Evolutionary conservation across 2,329 filamentous ascomycete genomes (phyloP).

Genomic region (Alternaria panax): DNA sequence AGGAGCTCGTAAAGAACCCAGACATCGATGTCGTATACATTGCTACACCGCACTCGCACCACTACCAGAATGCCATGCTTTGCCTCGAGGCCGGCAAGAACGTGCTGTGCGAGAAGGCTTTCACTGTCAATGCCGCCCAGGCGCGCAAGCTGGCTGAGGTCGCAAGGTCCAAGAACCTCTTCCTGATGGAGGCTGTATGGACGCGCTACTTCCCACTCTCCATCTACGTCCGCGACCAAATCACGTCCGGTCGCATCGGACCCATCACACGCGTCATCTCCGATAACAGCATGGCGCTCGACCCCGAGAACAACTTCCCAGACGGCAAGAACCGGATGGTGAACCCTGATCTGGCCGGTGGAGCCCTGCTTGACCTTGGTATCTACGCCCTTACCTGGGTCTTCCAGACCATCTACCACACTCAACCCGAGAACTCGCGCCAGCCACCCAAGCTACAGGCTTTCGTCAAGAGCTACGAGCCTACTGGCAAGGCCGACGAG

Average conservation of each 20-base stretch:
- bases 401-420: slow-evolving; percentile 87
- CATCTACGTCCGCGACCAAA: slow-evolving; percentile 74
- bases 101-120: slow-evolving; percentile 89
- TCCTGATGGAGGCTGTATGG: slow-evolving; percentile 73
- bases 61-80: slow-evolving; percentile 91
- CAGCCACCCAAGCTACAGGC: slow-evolving; percentile 72
- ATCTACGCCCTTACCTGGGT: slow-evolving; percentile 92
- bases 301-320: slow-evolving; percentile 64
- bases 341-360: slow-evolving; percentile 82
- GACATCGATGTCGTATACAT: slow-evolving; percentile 88
- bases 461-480: slow-evolving; percentile 73
- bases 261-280: slow-evolving; percentile 64
- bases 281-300: slow-evolving; percentile 66
- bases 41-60: slow-evolving; percentile 89
- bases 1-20: slow-evolving; percentile 78
- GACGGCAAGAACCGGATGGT: slow-evolving; percentile 74
- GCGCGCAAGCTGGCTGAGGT: slow-evolving; percentile 73
- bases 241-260: slow-evolving; percentile 62
- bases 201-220: slow-evolving; percentile 87
- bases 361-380: slow-evolving; percentile 82
- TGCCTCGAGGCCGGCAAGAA: slow-evolving; percentile 83
- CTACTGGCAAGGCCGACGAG: slow-evolving; percentile 77
- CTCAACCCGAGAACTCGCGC: slow-evolving; percentile 69
- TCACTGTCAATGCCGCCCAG: slow-evolving; percentile 84
- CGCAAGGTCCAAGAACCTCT: slow-evolving; percentile 71